phyloP scores from a whole-genome alignment of 2,329 filamentous ascomycete species.

The Botrytis cinerea region DNA sequence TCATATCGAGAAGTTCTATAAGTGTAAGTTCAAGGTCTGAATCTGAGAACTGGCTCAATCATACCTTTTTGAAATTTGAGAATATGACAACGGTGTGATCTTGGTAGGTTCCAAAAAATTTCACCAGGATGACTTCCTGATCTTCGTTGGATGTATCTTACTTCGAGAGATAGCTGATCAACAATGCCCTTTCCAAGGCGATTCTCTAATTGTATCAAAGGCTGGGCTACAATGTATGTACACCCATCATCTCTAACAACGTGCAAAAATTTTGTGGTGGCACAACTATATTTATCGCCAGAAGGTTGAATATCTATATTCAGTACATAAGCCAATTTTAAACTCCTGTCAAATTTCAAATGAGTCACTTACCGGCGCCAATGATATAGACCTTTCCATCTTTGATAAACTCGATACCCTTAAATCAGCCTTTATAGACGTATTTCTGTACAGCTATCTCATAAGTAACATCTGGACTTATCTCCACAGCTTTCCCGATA shows the following conservation, averaged over 20 bases:
- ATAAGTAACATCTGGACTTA: background rate
- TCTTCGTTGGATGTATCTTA: background rate
- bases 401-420: background rate
- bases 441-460: background rate
- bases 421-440: background rate
- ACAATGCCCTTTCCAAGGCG: background rate
- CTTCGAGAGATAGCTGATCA: background rate
- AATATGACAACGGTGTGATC: background rate
- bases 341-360: background rate
- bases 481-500: background rate
- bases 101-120: background rate
- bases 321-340: background rate
- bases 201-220: background rate
- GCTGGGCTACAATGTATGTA: background rate
- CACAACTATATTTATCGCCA: background rate
- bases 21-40: background rate
- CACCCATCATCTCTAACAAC: background rate
- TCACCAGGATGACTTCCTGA: background rate
- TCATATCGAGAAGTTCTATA: background rate
- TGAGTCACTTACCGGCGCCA: background rate
- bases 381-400: background rate
- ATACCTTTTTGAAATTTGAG: constrained; percentile 1
- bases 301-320: background rate
- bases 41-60: background rate
- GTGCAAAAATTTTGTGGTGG: background rate